These are phyloP conservation scores for Ballota nigra DNA, from an alignment of 257 asterid genomes.

Conservation along the genomic window DNA sequence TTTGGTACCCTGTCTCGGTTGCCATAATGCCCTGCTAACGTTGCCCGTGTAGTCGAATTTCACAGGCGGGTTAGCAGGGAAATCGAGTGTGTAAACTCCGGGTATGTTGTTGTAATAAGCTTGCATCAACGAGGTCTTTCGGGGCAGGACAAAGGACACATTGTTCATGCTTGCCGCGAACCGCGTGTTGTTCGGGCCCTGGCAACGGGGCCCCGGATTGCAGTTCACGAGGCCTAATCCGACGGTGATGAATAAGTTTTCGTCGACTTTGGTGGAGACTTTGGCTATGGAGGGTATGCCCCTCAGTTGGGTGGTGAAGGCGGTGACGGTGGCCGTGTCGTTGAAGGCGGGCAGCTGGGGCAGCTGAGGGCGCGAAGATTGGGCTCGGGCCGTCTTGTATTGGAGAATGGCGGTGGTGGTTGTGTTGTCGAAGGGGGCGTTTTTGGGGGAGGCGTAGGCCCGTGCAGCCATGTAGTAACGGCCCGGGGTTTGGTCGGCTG, in stretches of 20 bases:
- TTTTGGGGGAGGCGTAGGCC: constrained; percentile 45
- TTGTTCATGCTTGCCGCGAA: constrained; percentile 65
- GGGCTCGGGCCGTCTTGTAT: constrained; percentile 25
- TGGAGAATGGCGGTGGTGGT: constrained; percentile 65
- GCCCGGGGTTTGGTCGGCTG: constrained; percentile 46
- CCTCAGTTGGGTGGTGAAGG: constrained; percentile 38
- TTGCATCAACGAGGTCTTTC: constrained; percentile 42
- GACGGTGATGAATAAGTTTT: constrained; percentile 43
- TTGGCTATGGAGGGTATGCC: constrained; percentile 32
- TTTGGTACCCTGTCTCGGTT: constrained; percentile 48
- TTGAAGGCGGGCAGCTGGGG: constrained; percentile 60
- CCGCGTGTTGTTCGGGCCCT: constrained; percentile 60
- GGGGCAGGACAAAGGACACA: constrained; percentile 46
- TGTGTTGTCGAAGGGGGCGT: constrained; percentile 58
- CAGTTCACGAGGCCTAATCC: constrained; percentile 60
- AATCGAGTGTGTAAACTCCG: constrained; percentile 51
- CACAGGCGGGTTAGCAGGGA: constrained; percentile 51
- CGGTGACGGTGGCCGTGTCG: constrained; percentile 43
- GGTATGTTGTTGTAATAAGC: constrained; percentile 49
- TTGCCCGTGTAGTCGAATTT: constrained; percentile 63
- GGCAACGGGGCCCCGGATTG: constrained; percentile 56
- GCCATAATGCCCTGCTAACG: constrained; percentile 52
- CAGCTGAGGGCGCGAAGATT: constrained; percentile 25
- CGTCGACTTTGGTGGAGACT: constrained; percentile 43
- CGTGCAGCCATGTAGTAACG: constrained; percentile 57